A percentile compares a stretch with the other conserved stretches of the same genome.
Conservation (phyloP, 2,329 filamentous ascomycete genomes). For the Paecilomyces sp. region DNA sequence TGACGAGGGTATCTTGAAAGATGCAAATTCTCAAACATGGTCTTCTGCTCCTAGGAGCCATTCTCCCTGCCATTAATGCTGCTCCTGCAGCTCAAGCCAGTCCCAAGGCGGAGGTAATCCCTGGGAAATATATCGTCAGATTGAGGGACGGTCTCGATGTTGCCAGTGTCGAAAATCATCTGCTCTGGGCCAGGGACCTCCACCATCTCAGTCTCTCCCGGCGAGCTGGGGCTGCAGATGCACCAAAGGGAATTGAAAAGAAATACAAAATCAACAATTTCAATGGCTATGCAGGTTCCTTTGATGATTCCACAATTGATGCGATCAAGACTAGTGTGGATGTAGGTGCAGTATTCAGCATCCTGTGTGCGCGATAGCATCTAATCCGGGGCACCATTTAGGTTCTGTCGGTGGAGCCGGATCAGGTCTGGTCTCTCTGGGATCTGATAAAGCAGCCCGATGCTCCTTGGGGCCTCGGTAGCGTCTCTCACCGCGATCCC, state of each 20-base stretch:
- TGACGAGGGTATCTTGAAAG: neutral
- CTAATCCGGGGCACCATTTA: constrained; percentile 1
- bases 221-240: constrained; percentile 16
- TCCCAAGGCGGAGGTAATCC: constrained; percentile 7
- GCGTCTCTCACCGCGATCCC: constrained; percentile 20
- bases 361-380: neutral
- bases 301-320: constrained; percentile 36
- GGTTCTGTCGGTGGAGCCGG: constrained; percentile 18
- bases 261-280: constrained; percentile 37
- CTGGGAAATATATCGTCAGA: constrained; percentile 18
- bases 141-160: constrained; percentile 21
- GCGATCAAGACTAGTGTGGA: constrained; percentile 31
- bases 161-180: constrained; percentile 26
- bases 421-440: constrained; percentile 15
- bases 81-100: neutral
- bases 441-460: constrained; percentile 13
- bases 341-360: constrained; percentile 14
- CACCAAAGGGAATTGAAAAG: constrained; percentile 31
- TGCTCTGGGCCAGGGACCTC: constrained; percentile 19
- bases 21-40: neutral
- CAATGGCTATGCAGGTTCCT: constrained; percentile 37
- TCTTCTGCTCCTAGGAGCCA: neutral
- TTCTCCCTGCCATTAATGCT: neutral
- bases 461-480: constrained; percentile 29
- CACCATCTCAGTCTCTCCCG: constrained; percentile 30